phyloP scores from a whole-genome alignment of 306 rosid species.

The Hippophae tibetana region DNA sequence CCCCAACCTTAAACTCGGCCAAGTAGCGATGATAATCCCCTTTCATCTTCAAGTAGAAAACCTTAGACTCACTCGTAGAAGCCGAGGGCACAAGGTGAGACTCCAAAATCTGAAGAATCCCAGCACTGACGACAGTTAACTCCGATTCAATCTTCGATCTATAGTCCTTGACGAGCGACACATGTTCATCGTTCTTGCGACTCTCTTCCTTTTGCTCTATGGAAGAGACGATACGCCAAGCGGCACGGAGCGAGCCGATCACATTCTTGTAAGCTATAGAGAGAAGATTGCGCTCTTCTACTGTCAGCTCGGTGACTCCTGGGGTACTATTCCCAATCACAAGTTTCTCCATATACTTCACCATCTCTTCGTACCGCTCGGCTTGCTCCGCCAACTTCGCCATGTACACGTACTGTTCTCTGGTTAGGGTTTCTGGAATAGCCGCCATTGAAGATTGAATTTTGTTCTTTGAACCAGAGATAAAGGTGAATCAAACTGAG shows the following conservation, averaged over 20 bases:
- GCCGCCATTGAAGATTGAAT: constrained; percentile 23
- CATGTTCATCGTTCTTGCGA: constrained; percentile 38
- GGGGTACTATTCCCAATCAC: constrained; percentile 20
- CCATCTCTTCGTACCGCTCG: constrained; percentile 46
- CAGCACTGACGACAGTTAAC: constrained; percentile 28
- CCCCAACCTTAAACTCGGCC: constrained; percentile 31
- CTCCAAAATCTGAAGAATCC: constrained; percentile 23
- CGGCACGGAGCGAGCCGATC: constrained; percentile 37
- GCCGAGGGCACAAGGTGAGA: constrained; percentile 33
- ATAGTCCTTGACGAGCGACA: constrained; percentile 27
- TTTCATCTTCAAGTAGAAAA: constrained; percentile 36
- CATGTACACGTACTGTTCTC: constrained; percentile 34
- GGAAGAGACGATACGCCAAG: constrained; percentile 35
- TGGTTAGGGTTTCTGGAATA: constrained; percentile 25
- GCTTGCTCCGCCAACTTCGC: constrained; percentile 41
- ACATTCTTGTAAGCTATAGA: constrained; percentile 37
- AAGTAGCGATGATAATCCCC: constrained; percentile 35
- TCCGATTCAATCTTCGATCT: constrained; percentile 33
- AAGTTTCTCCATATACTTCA: constrained; percentile 35
- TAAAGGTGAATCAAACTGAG: not conserved
- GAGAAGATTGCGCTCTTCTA: constrained; percentile 37
- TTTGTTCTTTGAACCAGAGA: not conserved
- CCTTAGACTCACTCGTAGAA: constrained; percentile 30
- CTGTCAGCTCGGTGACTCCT: constrained; percentile 25
- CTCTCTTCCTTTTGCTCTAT: constrained; percentile 40